Conservation (phyloP, 2,329 filamentous ascomycete species). For the Ambrosiella beaveri region DNA sequence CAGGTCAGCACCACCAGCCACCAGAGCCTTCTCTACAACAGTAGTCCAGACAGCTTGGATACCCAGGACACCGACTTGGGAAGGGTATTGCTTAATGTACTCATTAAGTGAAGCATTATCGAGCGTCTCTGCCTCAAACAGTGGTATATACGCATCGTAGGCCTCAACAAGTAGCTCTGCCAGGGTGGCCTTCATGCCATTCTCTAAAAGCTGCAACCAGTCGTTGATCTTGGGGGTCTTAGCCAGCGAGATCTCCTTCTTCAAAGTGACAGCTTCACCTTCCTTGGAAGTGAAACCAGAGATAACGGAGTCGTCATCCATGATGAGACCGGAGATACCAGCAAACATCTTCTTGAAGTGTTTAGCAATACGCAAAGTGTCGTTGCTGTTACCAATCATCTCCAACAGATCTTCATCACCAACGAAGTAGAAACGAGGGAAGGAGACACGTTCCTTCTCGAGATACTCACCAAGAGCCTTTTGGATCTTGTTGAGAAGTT, state of each 20-base stretch:
- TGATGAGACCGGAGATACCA: conserved; percentile 72
- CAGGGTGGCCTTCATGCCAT: conserved; percentile 83
- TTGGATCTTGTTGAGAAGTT: conserved; percentile 95
- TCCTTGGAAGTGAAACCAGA: conserved; percentile 91
- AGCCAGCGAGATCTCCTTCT: conserved; percentile 77
- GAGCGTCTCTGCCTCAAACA: conserved; percentile 56
- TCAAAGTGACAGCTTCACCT: conserved; percentile 71
- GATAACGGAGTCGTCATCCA: conserved; percentile 81
- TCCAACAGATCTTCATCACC: conserved; percentile 95
- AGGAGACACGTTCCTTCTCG: conserved; percentile 91
- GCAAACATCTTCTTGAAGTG: conserved; percentile 99
- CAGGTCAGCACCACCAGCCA: conserved; percentile 49
- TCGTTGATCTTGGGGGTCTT: conserved; percentile 97
- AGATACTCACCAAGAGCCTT: conserved; percentile 97
- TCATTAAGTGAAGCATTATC: conserved; percentile 52
- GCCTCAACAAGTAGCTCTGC: conserved; percentile 82
- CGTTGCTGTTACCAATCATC: conserved; percentile 98
- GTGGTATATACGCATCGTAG: conserved; percentile 59
- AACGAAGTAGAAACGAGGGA: conserved; percentile 98
- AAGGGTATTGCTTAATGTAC: conserved; percentile 76
- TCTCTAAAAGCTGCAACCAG: conserved; percentile 87
- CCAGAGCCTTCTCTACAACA: conserved; percentile 61
- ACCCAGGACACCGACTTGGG: conserved; percentile 87
- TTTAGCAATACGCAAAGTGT: conserved; percentile 88
- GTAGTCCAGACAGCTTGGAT: conserved; percentile 91